Base-by-base conservation (phyloP, 768 basidiomycete genomes). In the Trametes cingulata region DNA sequence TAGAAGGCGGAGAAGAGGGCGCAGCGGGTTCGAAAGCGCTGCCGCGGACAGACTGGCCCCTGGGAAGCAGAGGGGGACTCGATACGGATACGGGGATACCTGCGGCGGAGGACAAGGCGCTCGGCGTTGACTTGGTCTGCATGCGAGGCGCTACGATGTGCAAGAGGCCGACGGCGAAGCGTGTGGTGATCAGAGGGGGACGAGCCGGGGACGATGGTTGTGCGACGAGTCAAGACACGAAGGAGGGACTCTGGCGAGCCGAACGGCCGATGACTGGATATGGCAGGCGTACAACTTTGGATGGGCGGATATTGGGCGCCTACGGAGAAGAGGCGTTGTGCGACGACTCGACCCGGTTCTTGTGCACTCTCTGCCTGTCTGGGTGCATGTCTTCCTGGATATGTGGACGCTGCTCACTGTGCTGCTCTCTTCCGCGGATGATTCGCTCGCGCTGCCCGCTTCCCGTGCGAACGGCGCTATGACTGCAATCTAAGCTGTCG, bases 181-280 rank as follows among this genome's bases (percentile, higher is more conserved):
- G 14, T 7, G 36, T 14, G 36, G 36, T 14, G 36, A 14, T 7
- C 7, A 7, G 36, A 14, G 36, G 36, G 14, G 36, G 36, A 14
- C 36, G 36, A 24, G 24, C 7, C 3, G 2, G 22, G 13, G 45
- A 50, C 47, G 56, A 24, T 36, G 15, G n/a, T 46, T 36, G 43
- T 3, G 35, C 49, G 49, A 51, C 20, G 15, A 37, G 50, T 22
- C 14, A 15, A 19, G 1, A 40, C 33, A 29, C 40, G 40, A 29
- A 36, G 50, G 39, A 19, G 25, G 33, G n/a, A n/a, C n/a, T n/a
- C n/a, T 1, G 58, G 50, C 43, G 24, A 19, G 46, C 52, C 52
- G 58, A 53, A 20, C 8, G 20, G 58, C 58, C 58, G 58, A 45
- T 13, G 14, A 22, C 50, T 43, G 3, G 42, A 53, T 52, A 60